These are phyloP conservation scores for Spinellus fusiger DNA, from an alignment of 192 early-diverging fungal species.

Conservation along the genomic window DNA sequence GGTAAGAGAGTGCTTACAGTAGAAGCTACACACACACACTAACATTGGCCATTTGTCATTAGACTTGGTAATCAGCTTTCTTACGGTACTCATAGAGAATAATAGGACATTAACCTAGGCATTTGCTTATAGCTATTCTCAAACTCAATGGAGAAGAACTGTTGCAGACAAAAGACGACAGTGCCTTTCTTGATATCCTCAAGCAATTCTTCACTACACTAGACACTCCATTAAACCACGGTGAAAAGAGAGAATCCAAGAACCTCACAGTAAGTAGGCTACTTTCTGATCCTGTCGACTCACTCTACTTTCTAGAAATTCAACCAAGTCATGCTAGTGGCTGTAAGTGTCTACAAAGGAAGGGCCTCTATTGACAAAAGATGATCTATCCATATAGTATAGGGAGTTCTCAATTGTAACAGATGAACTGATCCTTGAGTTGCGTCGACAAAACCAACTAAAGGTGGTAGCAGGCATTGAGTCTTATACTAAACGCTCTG, in stretches of 20 bases:
- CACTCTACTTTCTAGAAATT: conserved; percentile 46
- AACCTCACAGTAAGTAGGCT: conserved; percentile 40
- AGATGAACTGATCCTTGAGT: conserved; percentile 63
- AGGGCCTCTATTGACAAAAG: too few relatives aligned
- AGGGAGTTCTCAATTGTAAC: conserved; percentile 85
- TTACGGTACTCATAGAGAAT: background rate
- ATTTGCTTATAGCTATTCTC: conserved; percentile 59
- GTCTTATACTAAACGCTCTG: conserved; percentile 85
- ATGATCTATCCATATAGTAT: too few relatives aligned
- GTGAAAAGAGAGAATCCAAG: conserved; percentile 43
- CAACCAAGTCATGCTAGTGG: conserved; percentile 81
- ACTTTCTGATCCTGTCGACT: background rate
- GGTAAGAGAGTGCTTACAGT: background rate
- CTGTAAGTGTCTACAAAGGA: too few relatives aligned
- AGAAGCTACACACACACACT: background rate
- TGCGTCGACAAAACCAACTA: conserved; percentile 80
- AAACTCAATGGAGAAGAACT: conserved; percentile 86
- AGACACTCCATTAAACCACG: conserved; percentile 67
- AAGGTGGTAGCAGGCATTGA: conserved; percentile 90
- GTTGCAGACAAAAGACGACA: conserved; percentile 63
- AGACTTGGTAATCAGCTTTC: background rate
- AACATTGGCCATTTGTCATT: background rate
- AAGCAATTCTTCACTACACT: conserved; percentile 83
- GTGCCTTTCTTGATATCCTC: conserved; percentile 73
- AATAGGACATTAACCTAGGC: background rate